phyloP scores from a whole-genome alignment of 306 rosid genomes.

The Canavalia gladiata region DNA sequence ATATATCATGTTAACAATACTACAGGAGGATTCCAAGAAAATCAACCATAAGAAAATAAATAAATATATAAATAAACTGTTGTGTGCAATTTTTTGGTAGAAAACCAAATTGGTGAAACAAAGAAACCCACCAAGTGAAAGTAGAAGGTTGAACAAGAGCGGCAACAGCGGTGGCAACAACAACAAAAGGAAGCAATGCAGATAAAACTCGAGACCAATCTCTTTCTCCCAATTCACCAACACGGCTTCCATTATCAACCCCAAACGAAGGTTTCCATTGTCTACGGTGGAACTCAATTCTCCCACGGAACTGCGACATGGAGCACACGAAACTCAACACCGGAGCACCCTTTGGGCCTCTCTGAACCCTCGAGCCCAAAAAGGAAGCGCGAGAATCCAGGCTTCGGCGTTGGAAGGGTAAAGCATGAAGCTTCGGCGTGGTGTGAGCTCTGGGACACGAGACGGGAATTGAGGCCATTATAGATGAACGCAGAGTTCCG shows the following conservation, averaged over 20 bases:
- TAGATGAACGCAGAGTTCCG: constrained; percentile 28
- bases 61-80: not conserved
- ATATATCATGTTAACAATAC: too few species aligned
- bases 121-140: constrained; percentile 74
- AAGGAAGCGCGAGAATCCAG: constrained; percentile 1
- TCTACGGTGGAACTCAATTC: constrained; percentile 60
- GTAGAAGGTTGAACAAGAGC: constrained; percentile 94
- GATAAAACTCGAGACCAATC: constrained; percentile 80
- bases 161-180: constrained; percentile 85
- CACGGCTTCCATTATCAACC: constrained; percentile 51
- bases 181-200: constrained; percentile 94
- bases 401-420: not conserved
- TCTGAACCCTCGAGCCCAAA: constrained; percentile 38
- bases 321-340: constrained; percentile 64
- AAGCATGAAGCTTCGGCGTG: constrained; percentile 12
- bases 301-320: constrained; percentile 60
- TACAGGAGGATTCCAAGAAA: not conserved
- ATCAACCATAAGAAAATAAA: constrained; percentile 8
- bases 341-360: constrained; percentile 43
- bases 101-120: not conserved
- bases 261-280: constrained; percentile 68
- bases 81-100: not conserved
- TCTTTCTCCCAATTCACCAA: constrained; percentile 46
- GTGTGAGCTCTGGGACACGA: constrained; percentile 30
- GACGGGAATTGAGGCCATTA: constrained; percentile 56